A percentile compares a stretch with the other conserved stretches of the same genome.
Evolutionary conservation across 2,329 filamentous ascomycete genomes (phyloP).

Genomic region (Aschersonia sp.): DNA sequence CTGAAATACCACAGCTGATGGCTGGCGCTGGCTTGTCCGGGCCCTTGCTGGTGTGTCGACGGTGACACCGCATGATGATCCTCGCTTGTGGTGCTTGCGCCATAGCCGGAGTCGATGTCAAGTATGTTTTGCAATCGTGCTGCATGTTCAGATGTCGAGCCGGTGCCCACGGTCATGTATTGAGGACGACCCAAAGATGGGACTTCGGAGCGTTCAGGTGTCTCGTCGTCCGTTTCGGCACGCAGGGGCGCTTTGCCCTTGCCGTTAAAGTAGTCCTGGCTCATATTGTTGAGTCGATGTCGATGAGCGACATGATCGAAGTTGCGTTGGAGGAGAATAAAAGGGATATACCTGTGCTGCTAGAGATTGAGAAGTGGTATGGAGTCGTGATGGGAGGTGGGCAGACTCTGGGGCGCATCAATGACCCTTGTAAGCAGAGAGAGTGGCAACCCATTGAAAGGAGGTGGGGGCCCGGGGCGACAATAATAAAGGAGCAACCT

Average conservation of each 20-base stretch:
- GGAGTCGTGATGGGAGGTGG: not conserved
- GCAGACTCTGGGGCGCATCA: not conserved
- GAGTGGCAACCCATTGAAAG: not conserved
- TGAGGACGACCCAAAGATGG: conserved; percentile 30
- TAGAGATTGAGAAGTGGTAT: not conserved
- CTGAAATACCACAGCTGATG: conserved; percentile 92
- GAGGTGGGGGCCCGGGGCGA: not conserved
- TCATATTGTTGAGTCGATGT: conserved; percentile 32
- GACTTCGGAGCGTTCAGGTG: conserved; percentile 10
- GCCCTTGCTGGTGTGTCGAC: conserved; percentile 24
- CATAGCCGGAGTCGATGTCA: conserved; percentile 84
- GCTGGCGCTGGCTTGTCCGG: conserved; percentile 60
- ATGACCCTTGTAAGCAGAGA: not conserved
- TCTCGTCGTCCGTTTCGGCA: conserved; percentile 14
- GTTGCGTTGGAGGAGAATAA: not conserved
- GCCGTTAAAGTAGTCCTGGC: conserved; percentile 40
- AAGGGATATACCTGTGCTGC: not conserved
- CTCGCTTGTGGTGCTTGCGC: conserved; percentile 59
- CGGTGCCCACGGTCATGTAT: conserved; percentile 81
- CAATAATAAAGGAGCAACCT: too few relatives aligned
- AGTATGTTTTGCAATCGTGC: conserved; percentile 67
- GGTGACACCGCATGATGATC: conserved; percentile 23
- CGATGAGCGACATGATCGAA: conserved; percentile 20
- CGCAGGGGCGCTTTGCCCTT: conserved; percentile 35
- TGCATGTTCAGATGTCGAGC: conserved; percentile 68